A percentile compares a stretch with the other conserved stretches of the same genome.
These are phyloP conservation scores for Scytalidium lignicola DNA, from an alignment of 2,329 filamentous ascomycete species.

Conservation along the genomic window DNA sequence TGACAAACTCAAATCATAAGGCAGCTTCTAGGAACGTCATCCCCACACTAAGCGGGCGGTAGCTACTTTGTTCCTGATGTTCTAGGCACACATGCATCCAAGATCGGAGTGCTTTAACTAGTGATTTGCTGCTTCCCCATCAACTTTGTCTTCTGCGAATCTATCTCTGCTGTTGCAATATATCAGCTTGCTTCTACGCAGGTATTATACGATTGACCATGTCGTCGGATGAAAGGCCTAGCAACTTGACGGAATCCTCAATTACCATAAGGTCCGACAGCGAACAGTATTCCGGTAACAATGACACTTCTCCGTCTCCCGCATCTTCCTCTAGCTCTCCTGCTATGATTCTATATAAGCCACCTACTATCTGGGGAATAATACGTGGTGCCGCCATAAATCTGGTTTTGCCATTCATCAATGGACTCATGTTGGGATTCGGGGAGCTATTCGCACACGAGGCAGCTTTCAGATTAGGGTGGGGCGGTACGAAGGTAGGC, in stretches of 20 bases:
- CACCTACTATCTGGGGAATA: constrained; percentile 81
- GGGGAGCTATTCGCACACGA: constrained; percentile 97
- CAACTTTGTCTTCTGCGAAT: background rate
- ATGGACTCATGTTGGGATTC: constrained; percentile 97
- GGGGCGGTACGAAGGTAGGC: constrained; percentile 86
- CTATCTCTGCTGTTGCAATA: background rate
- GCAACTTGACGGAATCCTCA: constrained; percentile 64
- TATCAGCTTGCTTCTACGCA: background rate
- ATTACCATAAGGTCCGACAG: constrained; percentile 78
- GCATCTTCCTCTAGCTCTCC: constrained; percentile 56
- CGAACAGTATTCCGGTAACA: constrained; percentile 68
- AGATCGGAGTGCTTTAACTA: background rate
- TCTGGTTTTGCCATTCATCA: constrained; percentile 89
- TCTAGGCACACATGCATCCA: background rate
- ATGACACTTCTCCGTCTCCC: constrained; percentile 53
- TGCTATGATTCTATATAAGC: constrained; percentile 79
- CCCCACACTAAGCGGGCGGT: constrained; percentile 4
- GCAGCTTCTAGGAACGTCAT: constrained; percentile 13
- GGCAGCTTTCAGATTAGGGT: constrained; percentile 86
- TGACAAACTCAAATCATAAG: constrained; percentile 4
- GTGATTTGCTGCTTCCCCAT: background rate
- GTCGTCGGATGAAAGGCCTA: constrained; percentile 45
- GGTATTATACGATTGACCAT: constrained; percentile 31
- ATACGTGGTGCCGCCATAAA: constrained; percentile 91
- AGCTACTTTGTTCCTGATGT: background rate